Conservation (phyloP, 257 asterid genomes). For the Lycium ferocissimum region DNA sequence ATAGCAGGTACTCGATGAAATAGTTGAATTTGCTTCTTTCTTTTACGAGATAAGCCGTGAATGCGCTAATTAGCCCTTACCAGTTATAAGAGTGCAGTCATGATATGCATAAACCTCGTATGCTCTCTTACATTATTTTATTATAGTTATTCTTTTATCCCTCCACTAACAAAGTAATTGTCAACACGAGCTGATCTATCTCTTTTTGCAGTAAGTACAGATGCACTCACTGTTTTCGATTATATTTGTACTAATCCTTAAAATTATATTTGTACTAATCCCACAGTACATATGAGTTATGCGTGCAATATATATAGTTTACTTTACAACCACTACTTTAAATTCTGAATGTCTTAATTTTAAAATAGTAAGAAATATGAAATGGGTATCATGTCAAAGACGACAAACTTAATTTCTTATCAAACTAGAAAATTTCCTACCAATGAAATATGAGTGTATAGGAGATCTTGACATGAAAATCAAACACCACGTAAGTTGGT, state of each 20-base stretch:
- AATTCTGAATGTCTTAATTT: not conserved
- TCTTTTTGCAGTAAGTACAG: no score
- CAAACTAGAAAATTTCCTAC: not conserved
- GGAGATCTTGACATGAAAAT: not conserved
- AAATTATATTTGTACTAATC: not conserved
- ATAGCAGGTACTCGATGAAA: no score
- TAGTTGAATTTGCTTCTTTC: no score
- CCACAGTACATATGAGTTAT: not conserved
- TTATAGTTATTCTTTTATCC: no score
- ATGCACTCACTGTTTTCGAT: not conserved
- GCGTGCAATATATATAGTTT: not conserved
- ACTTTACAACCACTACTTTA: not conserved
- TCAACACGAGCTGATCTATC: no score
- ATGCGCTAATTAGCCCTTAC: no score
- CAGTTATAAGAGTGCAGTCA: no score
- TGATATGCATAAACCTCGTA: no score
- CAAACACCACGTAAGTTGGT: slow-evolving; percentile 16
- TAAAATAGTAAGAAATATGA: not conserved
- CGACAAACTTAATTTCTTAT: slow-evolving; percentile 18
- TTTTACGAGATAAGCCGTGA: no score
- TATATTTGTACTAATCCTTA: no score
- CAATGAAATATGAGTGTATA: not conserved
- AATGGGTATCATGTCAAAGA: not conserved
- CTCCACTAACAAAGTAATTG: no score
- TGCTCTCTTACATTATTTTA: no score